Percentiles rank a stretch among this genome's conserved stretches.
These are phyloP conservation scores for Allium cepa DNA, from an alignment of 106 monocot species.

Conservation along the genomic window DNA sequence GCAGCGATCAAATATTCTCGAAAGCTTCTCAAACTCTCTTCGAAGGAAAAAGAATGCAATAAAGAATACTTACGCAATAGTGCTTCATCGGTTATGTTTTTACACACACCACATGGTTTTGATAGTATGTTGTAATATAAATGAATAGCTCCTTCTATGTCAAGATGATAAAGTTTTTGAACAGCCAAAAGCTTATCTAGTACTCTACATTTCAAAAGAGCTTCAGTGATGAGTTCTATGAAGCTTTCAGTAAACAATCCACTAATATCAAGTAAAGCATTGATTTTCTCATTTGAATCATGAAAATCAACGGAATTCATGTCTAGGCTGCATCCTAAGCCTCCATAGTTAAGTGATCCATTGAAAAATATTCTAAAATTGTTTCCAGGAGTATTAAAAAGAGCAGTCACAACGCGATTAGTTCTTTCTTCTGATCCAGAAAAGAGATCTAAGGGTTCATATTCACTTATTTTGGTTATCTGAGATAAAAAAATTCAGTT, in stretches of 20 bases:
- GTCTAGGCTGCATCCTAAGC: constrained; percentile 43
- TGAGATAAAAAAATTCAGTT: constrained; percentile 31
- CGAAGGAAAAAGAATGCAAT: no score
- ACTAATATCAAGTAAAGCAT: constrained; percentile 25
- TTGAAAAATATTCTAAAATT: no score
- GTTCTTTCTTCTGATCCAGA: no score
- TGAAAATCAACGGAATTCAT: constrained; percentile 5
- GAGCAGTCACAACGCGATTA: constrained; percentile 44
- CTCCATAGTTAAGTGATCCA: constrained; percentile 57
- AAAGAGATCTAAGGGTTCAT: constrained; percentile 88
- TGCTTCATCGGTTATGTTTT: no score
- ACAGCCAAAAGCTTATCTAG: constrained; percentile 48
- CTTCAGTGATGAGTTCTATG: constrained; percentile 58
- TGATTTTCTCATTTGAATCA: constrained; percentile 17
- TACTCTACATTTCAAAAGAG: constrained; percentile 39
- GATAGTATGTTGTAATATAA: no score
- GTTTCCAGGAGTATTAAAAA: constrained; percentile 73
- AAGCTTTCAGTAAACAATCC: constrained; percentile 35
- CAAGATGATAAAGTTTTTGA: constrained; percentile 72
- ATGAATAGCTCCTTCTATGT: no score
- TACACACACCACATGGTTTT: no score
- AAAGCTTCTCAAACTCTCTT: constrained; percentile 49
- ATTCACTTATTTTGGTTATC: constrained; percentile 69
- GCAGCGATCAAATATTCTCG: constrained; percentile 58
- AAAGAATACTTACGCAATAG: no score